phyloP scores from a whole-genome alignment of 140 eudicot species.

The Senecio squalidus region DNA sequence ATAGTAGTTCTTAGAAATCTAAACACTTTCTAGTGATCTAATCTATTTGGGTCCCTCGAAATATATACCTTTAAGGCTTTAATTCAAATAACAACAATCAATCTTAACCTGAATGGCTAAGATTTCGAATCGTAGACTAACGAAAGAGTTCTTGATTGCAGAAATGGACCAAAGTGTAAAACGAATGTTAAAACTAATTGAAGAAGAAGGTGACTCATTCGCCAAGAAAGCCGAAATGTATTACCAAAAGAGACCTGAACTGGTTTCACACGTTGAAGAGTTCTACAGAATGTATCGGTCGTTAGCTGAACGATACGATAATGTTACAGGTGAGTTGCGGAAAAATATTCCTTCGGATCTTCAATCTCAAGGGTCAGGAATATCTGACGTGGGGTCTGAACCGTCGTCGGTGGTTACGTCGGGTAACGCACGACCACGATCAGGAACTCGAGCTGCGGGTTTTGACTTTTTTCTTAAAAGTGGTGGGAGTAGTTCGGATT shows the following conservation, averaged over 20 bases:
- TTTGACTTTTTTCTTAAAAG: slow-evolving; percentile 60
- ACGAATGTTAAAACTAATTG: slow-evolving; percentile 78
- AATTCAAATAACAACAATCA: neutral
- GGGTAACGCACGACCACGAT: slow-evolving; percentile 37
- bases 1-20: slow-evolving; percentile 24
- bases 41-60: slow-evolving; percentile 31
- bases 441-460: slow-evolving; percentile 75
- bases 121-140: slow-evolving; percentile 17
- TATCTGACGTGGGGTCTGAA: slow-evolving; percentile 60
- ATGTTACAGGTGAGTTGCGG: slow-evolving; percentile 64
- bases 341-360: slow-evolving; percentile 62
- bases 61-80: slow-evolving; percentile 15
- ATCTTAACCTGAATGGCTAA: slow-evolving; percentile 19
- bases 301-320: slow-evolving; percentile 76
- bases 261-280: slow-evolving; percentile 65
- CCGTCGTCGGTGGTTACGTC: slow-evolving; percentile 20
- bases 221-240: slow-evolving; percentile 91
- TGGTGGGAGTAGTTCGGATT: slow-evolving; percentile 54
- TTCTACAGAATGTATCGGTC: slow-evolving; percentile 75
- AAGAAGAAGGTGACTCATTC: slow-evolving; percentile 84
- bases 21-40: slow-evolving; percentile 31
- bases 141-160: slow-evolving; percentile 40
- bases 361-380: slow-evolving; percentile 64
- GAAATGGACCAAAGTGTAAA: slow-evolving; percentile 78
- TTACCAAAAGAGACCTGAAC: slow-evolving; percentile 68